Evolutionary conservation across 306 rosid genomes (phyloP).

Genomic region (Rosa rugosa): DNA sequence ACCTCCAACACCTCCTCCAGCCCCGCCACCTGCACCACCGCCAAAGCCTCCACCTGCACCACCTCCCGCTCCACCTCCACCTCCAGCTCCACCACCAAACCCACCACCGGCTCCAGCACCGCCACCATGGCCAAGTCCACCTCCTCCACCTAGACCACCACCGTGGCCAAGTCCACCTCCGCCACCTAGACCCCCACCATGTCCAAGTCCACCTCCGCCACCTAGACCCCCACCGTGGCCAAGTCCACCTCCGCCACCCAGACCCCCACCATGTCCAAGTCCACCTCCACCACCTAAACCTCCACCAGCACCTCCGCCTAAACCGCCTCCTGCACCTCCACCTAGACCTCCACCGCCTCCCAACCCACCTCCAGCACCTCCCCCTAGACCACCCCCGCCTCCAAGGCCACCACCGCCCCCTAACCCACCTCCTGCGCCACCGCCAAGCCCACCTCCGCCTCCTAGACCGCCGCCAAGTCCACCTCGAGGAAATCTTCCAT

Average conservation of each 20-base stretch:
- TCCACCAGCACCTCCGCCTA: constrained; percentile 27
- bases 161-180: constrained; percentile 29
- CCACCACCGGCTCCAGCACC: constrained; percentile 12
- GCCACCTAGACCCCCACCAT: constrained; percentile 24
- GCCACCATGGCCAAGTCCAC: constrained; percentile 13
- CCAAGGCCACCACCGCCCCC: constrained; percentile 25
- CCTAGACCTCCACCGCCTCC: constrained; percentile 38
- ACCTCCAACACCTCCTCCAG: constrained; percentile 31
- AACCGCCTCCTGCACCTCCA: constrained; percentile 27
- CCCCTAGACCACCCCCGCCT: constrained; percentile 27
- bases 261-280: constrained; percentile 14
- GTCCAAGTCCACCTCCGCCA: constrained; percentile 31
- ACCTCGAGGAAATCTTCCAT: constrained; percentile 21
- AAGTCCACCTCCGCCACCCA: constrained; percentile 25
- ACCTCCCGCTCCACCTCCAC: constrained; percentile 14
- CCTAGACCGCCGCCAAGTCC: constrained; percentile 12
- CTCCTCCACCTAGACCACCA: constrained; percentile 25
- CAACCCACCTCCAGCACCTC: constrained; percentile 26
- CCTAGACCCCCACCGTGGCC: constrained; percentile 32
- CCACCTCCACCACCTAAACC: constrained; percentile 29
- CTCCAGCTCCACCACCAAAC: constrained; percentile 21
- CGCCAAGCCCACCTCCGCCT: constrained; percentile 27
- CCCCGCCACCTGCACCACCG: no score
- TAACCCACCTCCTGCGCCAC: constrained; percentile 19
- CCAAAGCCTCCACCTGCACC: no score